Evolutionary conservation across 108 stramenopile species (phyloP), one percentile per base, ranked within the genome.

Genomic region (Hondaea fermentalgiana): DNA sequence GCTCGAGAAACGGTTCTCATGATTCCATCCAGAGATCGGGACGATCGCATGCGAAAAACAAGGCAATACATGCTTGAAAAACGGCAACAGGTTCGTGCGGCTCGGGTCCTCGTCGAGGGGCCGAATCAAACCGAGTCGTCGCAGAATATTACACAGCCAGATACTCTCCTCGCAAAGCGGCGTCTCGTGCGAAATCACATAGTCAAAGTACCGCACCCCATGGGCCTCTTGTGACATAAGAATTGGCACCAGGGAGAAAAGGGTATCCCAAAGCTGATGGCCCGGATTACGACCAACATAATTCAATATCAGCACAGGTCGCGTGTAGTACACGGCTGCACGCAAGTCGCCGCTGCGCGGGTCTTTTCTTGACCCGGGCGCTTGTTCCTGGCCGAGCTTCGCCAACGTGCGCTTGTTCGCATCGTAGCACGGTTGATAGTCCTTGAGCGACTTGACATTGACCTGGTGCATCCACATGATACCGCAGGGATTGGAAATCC

Each of bases 381-480:
- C 76, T 23, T 83, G 76, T 35, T 28, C 25, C 5, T 83, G 76
- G 6, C 76, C 76, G n/a, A 12, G 6, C 51, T 3, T 53, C 49
- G 14, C 12, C 43, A 83, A 6, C 45, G 8, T 8, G 10, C 49
- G 51, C 49, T 12, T 12, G 51, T 83, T 21, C 45, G n/a, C 28
- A 45, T 47, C 76, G 45, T 47, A 83, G 76, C 76, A 83, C 51
- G 45, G n/a, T 12, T 47, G 49, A 45, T 53, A 83, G 76, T 83
- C 76, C 17, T 35, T 47, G 16, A 83, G 51, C 12, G 49, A 53
- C 76, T 53, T 47, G n/a, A 28, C 23, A 23, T 83, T 83, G 6
- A 53, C 51, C 51, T 83, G 76, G 76, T 83, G 76, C 76, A 83
- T 53, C 76, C 76, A 83, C 76, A 83, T 83, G 23, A 83, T 83